Evolutionary conservation across 2,329 filamentous ascomycete genomes (phyloP).

Genomic region (Alternaria longipes): DNA sequence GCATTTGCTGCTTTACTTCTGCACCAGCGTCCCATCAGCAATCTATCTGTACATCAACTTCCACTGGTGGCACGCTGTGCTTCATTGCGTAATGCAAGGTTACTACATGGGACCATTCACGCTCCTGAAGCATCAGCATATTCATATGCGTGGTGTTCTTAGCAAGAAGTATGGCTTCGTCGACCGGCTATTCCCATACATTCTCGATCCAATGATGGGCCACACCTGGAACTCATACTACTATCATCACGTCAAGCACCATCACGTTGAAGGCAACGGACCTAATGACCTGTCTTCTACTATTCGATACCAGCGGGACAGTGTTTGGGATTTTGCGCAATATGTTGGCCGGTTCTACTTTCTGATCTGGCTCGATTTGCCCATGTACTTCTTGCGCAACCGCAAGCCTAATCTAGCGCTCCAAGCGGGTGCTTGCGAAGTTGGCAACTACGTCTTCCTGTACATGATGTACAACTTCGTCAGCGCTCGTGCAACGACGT

Average conservation of each 20-base stretch:
- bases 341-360: conserved; percentile 79
- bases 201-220: conserved; percentile 79
- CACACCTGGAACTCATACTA: conserved; percentile 88
- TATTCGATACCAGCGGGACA: conserved; percentile 78
- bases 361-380: conserved; percentile 77
- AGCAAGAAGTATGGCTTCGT: conserved; percentile 63
- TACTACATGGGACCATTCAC: conserved; percentile 79
- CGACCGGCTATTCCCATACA: conserved; percentile 75
- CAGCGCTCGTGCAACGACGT: conserved; percentile 67
- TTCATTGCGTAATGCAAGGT: conserved; percentile 71
- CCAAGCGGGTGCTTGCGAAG: conserved; percentile 70
- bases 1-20: conserved; percentile 76
- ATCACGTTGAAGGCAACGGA: conserved; percentile 83
- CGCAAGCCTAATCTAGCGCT: conserved; percentile 64
- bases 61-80: conserved; percentile 71
- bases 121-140: conserved; percentile 85
- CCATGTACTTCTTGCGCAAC: conserved; percentile 74
- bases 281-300: conserved; percentile 80
- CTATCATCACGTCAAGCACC: conserved; percentile 87
- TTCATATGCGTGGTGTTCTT: conserved; percentile 77
- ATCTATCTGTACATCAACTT: conserved; percentile 72
- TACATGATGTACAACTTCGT: conserved; percentile 58
- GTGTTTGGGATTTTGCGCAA: conserved; percentile 70
- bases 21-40: conserved; percentile 75
- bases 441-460: conserved; percentile 59